phyloP scores from a whole-genome alignment of 768 basidiomycete genomes.

The Tulasnella sp. region DNA sequence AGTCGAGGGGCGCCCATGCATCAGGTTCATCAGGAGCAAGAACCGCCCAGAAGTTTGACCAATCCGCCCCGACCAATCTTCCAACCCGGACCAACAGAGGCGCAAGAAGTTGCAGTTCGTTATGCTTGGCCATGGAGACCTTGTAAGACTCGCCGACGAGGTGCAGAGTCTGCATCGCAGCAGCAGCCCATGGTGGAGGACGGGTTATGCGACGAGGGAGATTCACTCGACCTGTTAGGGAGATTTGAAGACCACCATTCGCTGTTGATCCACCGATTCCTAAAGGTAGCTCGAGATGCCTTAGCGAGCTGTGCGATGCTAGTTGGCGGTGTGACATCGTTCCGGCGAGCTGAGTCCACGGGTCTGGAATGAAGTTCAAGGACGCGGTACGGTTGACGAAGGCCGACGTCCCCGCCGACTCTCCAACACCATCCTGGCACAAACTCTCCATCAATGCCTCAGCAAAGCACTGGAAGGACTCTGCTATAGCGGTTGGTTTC shows the following conservation, averaged over 20 bases:
- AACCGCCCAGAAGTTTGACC: constrained; percentile 90
- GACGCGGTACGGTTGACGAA: neutral
- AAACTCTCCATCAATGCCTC: constrained; percentile 41
- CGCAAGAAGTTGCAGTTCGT: constrained; percentile 45
- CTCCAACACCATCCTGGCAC: constrained; percentile 14
- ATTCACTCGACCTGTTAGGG: neutral
- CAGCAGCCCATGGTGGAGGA: constrained; percentile 41
- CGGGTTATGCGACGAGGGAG: constrained; percentile 24
- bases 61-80: constrained; percentile 58
- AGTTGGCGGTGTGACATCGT: neutral
- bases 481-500: constrained; percentile 33
- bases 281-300: constrained; percentile 18
- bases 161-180: constrained; percentile 39
- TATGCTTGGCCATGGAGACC: constrained; percentile 37
- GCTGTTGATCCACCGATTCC: constrained; percentile 6
- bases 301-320: neutral
- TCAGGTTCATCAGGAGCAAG: constrained; percentile 51
- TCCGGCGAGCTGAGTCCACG: neutral
- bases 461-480: constrained; percentile 48
- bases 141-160: constrained; percentile 47
- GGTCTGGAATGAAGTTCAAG: constrained; percentile 12
- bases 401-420: neutral
- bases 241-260: neutral
- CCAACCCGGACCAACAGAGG: constrained; percentile 35
- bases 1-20: constrained; percentile 46